phyloP scores from a whole-genome alignment of 371 early-diverging fungal species.

The Rhizomucor pusillus region DNA sequence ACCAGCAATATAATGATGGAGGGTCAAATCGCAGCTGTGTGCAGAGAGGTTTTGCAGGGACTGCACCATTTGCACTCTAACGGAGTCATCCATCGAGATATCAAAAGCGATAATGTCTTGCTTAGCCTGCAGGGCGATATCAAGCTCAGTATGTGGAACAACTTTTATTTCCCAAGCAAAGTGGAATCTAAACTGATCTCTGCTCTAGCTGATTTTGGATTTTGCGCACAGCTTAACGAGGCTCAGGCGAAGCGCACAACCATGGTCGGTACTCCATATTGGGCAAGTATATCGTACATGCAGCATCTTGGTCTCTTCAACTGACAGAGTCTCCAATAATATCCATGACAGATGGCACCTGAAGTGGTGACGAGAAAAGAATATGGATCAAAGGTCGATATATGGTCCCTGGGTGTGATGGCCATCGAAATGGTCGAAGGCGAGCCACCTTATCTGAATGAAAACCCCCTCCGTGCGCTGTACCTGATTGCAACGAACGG shows the following conservation, averaged over 20 bases:
- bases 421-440: constrained; percentile 93
- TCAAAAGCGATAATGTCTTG: constrained; percentile 96
- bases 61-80: constrained; percentile 91
- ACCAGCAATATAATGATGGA: constrained; percentile 92
- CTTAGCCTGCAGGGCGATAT: constrained; percentile 85
- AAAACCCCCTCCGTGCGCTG: constrained; percentile 82
- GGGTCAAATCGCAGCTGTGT: constrained; percentile 93
- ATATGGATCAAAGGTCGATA: constrained; percentile 90
- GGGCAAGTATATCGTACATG: constrained; percentile 37
- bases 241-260: constrained; percentile 80
- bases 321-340: no score
- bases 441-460: constrained; percentile 96
- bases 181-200: not conserved
- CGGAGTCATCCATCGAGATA: constrained; percentile 96
- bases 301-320: no score
- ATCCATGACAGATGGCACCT: constrained; percentile 77
- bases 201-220: constrained; percentile 89
- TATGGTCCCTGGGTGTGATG: constrained; percentile 99
- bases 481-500: constrained; percentile 96
- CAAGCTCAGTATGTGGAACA: constrained; percentile 73
- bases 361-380: constrained; percentile 92
- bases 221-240: constrained; percentile 90
- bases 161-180: not conserved
- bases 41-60: constrained; percentile 87
- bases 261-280: constrained; percentile 93